Base-by-base conservation (phyloP, 2,329 filamentous ascomycete genomes). In the Trichoderma oligosporum region DNA sequence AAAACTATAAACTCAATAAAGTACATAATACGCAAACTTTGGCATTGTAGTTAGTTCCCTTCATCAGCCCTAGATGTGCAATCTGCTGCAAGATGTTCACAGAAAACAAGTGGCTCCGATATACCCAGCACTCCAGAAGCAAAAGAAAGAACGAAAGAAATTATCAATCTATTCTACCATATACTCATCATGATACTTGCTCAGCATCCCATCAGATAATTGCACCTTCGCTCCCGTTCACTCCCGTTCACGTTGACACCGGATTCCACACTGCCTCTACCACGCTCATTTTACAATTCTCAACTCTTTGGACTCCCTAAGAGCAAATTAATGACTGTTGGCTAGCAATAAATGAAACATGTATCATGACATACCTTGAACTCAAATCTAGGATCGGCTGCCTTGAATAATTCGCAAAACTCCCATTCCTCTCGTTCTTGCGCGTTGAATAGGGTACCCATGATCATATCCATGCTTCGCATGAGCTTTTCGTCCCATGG, bases 361-460 rank as follows among this genome's bases (percentile, higher is more conserved):
- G 20, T 4, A 4, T 1, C 6, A 18, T 16, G 11, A 58, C 69
- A 62, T 51, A 72, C 76, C 65, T 72, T 70, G 56, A 80, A 78
- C 1, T 69, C 64, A 58, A 79, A 80, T 0, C 76, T 65, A 18
- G 68, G 61, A 55, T 77, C 73, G 1, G 74, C 76, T 31, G 67
- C 64, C 49, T 61, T 64, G 60, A 82, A 82, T 8, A 82, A 60
- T 9, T 69, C 66, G 29, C 66, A 63, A 57, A 80, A 82, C 60
- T 80, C 78, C 5, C 66, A 64, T 59, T 77, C 74, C 3, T 71
- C 70, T 7, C 80, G 72, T 67, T 82, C 80, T 63, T 79, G 74
- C 2, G 78, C 74, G 60, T 82, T 82, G 35, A 81, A 68, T 31
- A 81, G 59, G 8, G 73, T 73, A 64, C 82, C 63, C 79, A 82